These are phyloP conservation scores for Lobosporangium transversale DNA, from an alignment of 192 early-diverging fungal species.

Conservation along the genomic window DNA sequence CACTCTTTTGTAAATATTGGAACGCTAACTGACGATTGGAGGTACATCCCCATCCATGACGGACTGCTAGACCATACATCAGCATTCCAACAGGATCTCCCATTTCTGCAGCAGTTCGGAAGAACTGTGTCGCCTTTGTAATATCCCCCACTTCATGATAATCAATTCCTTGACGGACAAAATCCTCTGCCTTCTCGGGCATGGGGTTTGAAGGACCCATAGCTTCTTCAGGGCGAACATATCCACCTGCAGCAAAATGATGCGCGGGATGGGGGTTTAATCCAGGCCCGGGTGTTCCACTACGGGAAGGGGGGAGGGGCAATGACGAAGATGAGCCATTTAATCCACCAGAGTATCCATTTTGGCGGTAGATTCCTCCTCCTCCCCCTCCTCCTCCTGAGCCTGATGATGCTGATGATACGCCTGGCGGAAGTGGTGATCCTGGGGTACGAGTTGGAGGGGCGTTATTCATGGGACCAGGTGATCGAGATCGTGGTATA, in stretches of 20 bases:
- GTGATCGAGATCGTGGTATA: constrained; percentile 23
- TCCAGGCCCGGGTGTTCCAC: neutral
- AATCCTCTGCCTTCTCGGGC: constrained; percentile 64
- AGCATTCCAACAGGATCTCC: constrained; percentile 76
- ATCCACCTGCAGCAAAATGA: constrained; percentile 30
- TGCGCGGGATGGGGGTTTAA: constrained; percentile 42
- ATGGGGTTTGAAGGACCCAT: constrained; percentile 40
- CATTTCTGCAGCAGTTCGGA: constrained; percentile 71
- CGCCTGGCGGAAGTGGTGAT: constrained; percentile 21
- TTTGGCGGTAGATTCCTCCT: constrained; percentile 39
- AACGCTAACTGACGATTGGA: constrained; percentile 63
- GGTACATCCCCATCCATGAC: constrained; percentile 75
- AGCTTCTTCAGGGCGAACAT: constrained; percentile 43
- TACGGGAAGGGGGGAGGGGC: constrained; percentile 8
- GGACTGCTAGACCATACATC: constrained; percentile 76
- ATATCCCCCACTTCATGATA: constrained; percentile 77
- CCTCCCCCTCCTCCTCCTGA: constrained; percentile 11
- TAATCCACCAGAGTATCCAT: constrained; percentile 37
- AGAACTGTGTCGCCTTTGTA: constrained; percentile 75
- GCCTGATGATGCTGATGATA: constrained; percentile 1
- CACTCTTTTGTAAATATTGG: constrained; percentile 76
- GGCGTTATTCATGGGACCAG: neutral
- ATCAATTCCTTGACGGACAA: constrained; percentile 70
- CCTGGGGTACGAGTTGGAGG: constrained; percentile 14
- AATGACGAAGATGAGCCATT: constrained; percentile 14